Conservation (phyloP, 2,329 filamentous ascomycete genomes). For the Emmonsia crescens region DNA sequence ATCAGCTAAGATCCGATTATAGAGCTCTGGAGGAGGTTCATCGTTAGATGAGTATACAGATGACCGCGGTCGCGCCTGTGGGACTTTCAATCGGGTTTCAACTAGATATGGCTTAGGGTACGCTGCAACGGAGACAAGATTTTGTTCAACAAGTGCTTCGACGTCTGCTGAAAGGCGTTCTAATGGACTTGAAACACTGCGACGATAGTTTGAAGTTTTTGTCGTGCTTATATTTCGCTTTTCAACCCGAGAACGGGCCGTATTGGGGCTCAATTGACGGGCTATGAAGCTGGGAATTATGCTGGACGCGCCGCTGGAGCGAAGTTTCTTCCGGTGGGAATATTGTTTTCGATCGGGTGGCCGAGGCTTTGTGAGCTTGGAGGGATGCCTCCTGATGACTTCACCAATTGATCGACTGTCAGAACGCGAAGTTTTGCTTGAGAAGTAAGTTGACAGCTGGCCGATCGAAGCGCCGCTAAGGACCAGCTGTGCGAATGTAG, state of each 20-base stretch:
- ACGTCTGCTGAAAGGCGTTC: neutral
- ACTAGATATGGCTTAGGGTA: neutral
- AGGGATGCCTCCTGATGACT: neutral
- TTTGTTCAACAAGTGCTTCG: neutral
- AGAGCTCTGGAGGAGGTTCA: neutral
- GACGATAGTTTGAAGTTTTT: neutral
- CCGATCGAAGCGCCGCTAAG: neutral
- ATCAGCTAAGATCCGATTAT: neutral
- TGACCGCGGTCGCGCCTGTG: neutral
- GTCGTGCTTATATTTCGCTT: constrained; percentile 7
- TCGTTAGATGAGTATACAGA: neutral
- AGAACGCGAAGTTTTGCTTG: neutral
- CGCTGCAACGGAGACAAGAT: neutral
- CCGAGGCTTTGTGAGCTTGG: neutral
- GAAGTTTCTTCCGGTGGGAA: neutral
- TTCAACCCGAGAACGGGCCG: constrained; percentile 7
- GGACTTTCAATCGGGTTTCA: neutral
- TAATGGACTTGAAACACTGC: neutral
- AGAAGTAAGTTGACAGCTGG: neutral
- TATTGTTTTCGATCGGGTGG: neutral
- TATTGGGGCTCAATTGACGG: constrained; percentile 8
- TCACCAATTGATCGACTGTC: neutral
- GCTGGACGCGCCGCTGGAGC: neutral
- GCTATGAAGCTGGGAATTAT: constrained; percentile 4
- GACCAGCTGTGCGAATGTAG: neutral